These are phyloP conservation scores for Suhomyces sp. DNA, from an alignment of 805 yeast species.

Conservation along the genomic window DNA sequence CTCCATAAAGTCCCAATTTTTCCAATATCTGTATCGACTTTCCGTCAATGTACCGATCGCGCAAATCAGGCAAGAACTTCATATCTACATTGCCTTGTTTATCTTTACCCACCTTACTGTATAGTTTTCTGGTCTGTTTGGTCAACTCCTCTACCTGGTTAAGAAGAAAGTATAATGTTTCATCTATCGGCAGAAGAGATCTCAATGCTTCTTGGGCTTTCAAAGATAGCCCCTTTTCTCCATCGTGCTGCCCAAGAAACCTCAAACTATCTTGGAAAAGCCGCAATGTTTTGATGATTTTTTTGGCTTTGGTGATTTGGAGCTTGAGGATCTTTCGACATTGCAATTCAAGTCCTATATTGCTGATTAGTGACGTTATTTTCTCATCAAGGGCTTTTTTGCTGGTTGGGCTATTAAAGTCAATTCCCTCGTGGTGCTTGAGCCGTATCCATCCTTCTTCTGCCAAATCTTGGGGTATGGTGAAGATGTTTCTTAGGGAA, in stretches of 20 bases:
- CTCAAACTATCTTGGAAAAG: slow-evolving; percentile 28
- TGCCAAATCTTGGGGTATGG: slow-evolving; percentile 63
- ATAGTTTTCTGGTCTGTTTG: slow-evolving; percentile 24
- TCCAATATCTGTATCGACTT: slow-evolving; percentile 35
- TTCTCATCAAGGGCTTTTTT: slow-evolving; percentile 24
- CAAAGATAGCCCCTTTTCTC: slow-evolving; percentile 15
- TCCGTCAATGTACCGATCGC: slow-evolving; percentile 41
- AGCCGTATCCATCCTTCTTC: slow-evolving; percentile 65
- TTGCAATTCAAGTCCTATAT: slow-evolving; percentile 43
- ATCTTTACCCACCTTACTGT: slow-evolving; percentile 22
- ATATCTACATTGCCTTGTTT: slow-evolving; percentile 13
- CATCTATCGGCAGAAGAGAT: slow-evolving; percentile 44
- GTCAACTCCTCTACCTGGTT: slow-evolving; percentile 42
- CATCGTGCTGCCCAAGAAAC: slow-evolving; percentile 20
- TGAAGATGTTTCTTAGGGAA: slow-evolving; percentile 70
- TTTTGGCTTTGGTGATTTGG: slow-evolving; percentile 38
- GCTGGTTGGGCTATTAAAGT: slow-evolving; percentile 9
- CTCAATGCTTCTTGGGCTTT: slow-evolving; percentile 26
- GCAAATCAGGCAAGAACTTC: slow-evolving; percentile 23
- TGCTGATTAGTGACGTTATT: slow-evolving; percentile 31
- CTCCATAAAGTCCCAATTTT: slow-evolving; percentile 6
- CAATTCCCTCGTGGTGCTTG: slow-evolving; percentile 63
- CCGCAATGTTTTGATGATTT: slow-evolving; percentile 30
- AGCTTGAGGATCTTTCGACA: slow-evolving; percentile 40
- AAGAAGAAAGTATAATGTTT: slow-evolving; percentile 43